Base-by-base conservation (phyloP, 169 alveolate species). In the Blepharisma undulans region DNA sequence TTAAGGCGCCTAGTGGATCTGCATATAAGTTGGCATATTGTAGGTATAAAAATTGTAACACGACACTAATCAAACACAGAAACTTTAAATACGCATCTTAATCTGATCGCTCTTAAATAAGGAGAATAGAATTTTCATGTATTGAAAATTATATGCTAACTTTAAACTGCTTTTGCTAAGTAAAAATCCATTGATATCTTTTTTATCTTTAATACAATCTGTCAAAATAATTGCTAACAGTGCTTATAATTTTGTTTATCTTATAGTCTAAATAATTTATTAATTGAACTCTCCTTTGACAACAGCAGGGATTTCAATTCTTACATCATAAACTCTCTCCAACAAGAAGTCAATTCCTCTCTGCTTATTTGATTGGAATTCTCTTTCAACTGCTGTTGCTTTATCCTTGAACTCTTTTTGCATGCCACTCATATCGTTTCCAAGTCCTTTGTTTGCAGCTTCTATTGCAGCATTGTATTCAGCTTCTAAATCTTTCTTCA, bases 251-350 rank as follows among this genome's bases (percentile, higher is more conserved):
- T 48, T 5, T 5, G 16, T 48, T 48, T 48, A 48, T 1, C 14
- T 48, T 48, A 48, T 48, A 48, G 7, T 48, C 66, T 48, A 48
- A 48, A 36, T n/a, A 48, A 48, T 12, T 48, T 18, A 12, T 86
- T 72, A 86, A 29, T 72, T 36, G 34, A 86, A 86, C 91, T 86
- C 72, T n/a, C 91, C 91, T 32, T 25, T 86, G 72, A 86, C 91
- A n/a, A 86, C 91, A 19, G 48, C 72, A 71, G 91, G 91, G 27
- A 86, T 85, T 86, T 86, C 84, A 25, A 86, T 66, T 61, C 72
- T 86, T 18, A 72, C 84, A 29, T 27, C 72, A 25, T 61, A 32
- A 22, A 86, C 91, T 27, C 72, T 66, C 27, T 86, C 91, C 8
- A 86, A 4, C 27, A 86, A 86, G 84, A 86, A 86, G 25, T 86